Conservation (phyloP, 345 rosid species). For the Eucalyptus lansdowneana region DNA sequence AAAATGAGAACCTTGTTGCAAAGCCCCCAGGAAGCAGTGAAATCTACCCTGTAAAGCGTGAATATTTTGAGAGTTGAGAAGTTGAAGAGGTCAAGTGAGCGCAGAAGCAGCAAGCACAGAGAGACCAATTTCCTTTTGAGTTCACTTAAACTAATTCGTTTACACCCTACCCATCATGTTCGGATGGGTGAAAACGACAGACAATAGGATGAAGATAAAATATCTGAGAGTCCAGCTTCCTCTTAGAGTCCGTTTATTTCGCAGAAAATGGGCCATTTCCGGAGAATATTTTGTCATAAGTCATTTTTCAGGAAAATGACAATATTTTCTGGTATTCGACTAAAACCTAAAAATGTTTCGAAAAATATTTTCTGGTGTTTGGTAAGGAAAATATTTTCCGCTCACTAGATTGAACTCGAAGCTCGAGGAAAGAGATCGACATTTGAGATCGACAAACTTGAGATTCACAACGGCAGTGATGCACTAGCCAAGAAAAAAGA, state of each 20-base stretch:
- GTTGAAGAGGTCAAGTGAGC: neutral
- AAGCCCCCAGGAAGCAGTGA: neutral
- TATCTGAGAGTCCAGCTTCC: neutral
- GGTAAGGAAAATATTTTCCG: no score
- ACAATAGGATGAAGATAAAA: neutral
- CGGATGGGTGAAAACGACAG: neutral
- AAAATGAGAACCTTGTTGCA: neutral
- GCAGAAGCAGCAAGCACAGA: neutral
- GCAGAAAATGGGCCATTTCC: fast-evolving
- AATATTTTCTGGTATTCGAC: no score
- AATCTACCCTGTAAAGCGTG: neutral
- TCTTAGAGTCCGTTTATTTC: neutral
- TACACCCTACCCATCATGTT: neutral
- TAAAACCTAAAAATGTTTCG: no score
- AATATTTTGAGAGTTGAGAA: neutral
- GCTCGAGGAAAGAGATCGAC: no score
- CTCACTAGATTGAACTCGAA: no score
- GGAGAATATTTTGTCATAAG: no score
- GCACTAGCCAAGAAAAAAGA: no score
- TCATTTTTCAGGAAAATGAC: no score
- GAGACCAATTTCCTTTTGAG: neutral
- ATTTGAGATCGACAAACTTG: no score
- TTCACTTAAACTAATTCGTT: neutral
- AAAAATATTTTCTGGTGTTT: no score
- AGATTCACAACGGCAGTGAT: no score